Conservation (phyloP, 2,329 filamentous ascomycete species). For the Colletotrichum navitas region DNA sequence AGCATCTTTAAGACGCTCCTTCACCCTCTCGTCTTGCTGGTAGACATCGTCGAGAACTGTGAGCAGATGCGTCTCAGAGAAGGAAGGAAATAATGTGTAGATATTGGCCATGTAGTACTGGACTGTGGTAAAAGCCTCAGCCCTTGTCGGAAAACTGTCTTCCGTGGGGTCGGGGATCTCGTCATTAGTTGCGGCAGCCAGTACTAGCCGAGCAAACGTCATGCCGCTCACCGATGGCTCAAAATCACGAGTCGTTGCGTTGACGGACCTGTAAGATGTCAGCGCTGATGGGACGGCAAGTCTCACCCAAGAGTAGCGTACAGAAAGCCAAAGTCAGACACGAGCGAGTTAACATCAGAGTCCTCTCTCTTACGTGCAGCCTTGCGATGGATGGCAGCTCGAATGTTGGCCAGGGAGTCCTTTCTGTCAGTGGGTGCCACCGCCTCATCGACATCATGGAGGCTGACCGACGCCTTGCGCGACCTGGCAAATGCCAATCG, state of each 20-base stretch:
- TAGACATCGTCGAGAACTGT: conserved; percentile 86
- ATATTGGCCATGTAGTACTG: conserved; percentile 89
- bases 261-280: conserved; percentile 76
- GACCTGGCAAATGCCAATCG: conserved; percentile 78
- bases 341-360: conserved; percentile 89
- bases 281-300: conserved; percentile 1
- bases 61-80: conserved; percentile 83
- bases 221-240: conserved; percentile 89
- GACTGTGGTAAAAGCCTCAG: conserved; percentile 76
- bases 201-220: conserved; percentile 89
- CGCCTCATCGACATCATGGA: conserved; percentile 69
- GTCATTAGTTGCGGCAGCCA: conserved; percentile 85
- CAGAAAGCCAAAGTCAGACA: conserved; percentile 94
- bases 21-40: conserved; percentile 71
- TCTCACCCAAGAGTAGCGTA: conserved; percentile 57
- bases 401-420: conserved; percentile 72
- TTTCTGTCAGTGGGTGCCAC: conserved; percentile 60
- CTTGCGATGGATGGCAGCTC: conserved; percentile 73
- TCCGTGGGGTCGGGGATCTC: conserved; percentile 73
- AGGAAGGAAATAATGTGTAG: conserved; percentile 83
- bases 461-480: conserved; percentile 77
- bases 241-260: conserved; percentile 94
- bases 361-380: conserved; percentile 78
- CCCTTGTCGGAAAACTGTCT: conserved; percentile 76
- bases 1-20: conserved; percentile 65